Base-by-base conservation (phyloP, 2,329 filamentous ascomycete genomes). In the Diplodia corticola region DNA sequence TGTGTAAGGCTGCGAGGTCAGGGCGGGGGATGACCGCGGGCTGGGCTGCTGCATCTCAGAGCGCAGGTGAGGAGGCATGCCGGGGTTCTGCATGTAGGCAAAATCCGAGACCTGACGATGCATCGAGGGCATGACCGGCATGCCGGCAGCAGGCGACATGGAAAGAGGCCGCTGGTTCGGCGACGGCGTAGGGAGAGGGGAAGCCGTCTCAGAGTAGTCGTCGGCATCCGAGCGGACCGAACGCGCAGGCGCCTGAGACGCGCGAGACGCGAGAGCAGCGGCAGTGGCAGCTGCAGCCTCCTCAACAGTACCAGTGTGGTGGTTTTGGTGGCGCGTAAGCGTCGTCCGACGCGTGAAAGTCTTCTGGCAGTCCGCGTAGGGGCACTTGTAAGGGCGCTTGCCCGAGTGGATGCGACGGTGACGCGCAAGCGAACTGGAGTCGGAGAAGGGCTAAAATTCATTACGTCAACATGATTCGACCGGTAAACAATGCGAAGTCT, bases 331-430 rank as follows among this genome's bases (percentile, higher is more conserved):
- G 60, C 95, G 88, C 2, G 94, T 99, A 68, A 99, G 83, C 2
- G 95, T 98, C 0, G 95, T 98, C 70, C 94, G 90, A 66, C 95
- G 89, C 10, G 95, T 99, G 75, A 99, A 99, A 0, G 94, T 98
- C 85, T 98, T 98, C 76, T 98, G 93, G 79, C 95, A 99, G 77
- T 97, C 93, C 67, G 93, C 93, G 73, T 95, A 98, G 0, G 93
- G 93, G 80, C 95, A 99, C 79, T 97, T 97, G 83, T 98, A 99
- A 1, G 95, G 95, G 59, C 95, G 86, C 80, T 95, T 97, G 67
- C 95, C 95, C 4, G 92, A 96, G 76, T 99, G 95, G 68, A 97
- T 98, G 70, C 95, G 88, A 67, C 95, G 89, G 80, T 99, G 95
- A 65, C 95, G 87, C 15, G 95, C 95, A 24, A 99, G 83, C 20